phyloP scores from a whole-genome alignment of 139 green algal species.

The Dunaliella primolecta region DNA sequence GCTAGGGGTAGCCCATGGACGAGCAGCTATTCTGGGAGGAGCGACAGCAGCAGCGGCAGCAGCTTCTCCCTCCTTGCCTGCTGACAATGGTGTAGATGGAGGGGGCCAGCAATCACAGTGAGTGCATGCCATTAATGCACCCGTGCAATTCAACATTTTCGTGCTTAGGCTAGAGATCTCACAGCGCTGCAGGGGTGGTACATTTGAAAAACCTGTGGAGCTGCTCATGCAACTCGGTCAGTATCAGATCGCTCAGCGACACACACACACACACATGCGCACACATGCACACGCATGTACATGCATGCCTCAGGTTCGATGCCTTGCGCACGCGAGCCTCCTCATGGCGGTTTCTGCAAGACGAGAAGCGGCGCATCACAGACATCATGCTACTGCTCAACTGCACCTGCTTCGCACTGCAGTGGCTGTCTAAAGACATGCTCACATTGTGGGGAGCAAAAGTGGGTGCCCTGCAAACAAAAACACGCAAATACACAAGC shows the following conservation, averaged over 20 bases:
- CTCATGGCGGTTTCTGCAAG: not conserved
- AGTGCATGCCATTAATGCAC: too few species aligned
- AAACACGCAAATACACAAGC: conserved; percentile 10
- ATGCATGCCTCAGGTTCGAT: not conserved
- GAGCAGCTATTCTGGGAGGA: not conserved
- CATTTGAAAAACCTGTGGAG: too few species aligned
- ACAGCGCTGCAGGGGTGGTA: too few species aligned
- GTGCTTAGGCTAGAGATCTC: too few species aligned
- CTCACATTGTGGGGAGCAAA: conserved; percentile 50
- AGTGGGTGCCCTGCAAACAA: conserved; percentile 19
- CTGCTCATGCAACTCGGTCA: too few species aligned
- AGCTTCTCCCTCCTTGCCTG: not conserved
- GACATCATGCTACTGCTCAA: conserved; percentile 46
- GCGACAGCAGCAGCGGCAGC: not conserved
- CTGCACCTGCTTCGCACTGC: conserved; percentile 23
- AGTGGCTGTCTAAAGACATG: conserved; percentile 42
- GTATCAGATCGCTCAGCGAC: not conserved
- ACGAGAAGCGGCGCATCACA: conserved; percentile 31
- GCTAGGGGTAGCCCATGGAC: not conserved
- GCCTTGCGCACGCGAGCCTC: not conserved
- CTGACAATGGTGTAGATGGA: not conserved
- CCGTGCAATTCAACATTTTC: too few species aligned
- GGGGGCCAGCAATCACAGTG: not conserved
- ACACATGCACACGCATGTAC: not conserved
- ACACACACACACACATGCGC: not conserved